These are phyloP conservation scores for Cryptococcus amylolentus DNA, from an alignment of 1,284 basidiomycete genomes.

Conservation along the genomic window DNA sequence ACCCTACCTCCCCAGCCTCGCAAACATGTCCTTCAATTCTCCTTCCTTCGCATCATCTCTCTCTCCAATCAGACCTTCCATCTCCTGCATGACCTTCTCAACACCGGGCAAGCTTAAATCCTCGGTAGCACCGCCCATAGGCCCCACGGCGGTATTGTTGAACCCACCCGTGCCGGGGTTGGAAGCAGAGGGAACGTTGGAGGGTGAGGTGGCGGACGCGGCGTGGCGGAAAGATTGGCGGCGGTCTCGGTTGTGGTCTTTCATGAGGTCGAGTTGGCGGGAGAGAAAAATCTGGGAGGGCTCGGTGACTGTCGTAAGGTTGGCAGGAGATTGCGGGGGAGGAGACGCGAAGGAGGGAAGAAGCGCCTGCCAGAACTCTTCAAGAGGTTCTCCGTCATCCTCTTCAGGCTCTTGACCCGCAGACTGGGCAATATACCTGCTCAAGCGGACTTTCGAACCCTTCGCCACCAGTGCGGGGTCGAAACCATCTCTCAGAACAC, in stretches of 20 bases:
- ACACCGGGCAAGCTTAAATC: conserved; percentile 79
- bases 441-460: no score
- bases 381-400: no score
- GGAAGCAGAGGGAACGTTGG: not conserved
- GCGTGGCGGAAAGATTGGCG: conserved; percentile 76
- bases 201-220: conserved; percentile 33
- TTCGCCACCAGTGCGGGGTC: no score
- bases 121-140: conserved; percentile 65
- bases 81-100: conserved; percentile 75
- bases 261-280: no score
- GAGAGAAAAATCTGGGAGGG: no score
- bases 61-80: conserved; percentile 60
- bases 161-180: not conserved
- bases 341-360: no score
- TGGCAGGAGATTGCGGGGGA: no score
- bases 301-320: no score
- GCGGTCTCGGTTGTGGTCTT: conserved; percentile 80
- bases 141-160: conserved; percentile 73
- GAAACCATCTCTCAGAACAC: conserved; percentile 83
- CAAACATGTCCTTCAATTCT: conserved; percentile 40
- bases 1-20: conserved; percentile 26
- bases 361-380: no score
- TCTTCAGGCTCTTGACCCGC: no score
- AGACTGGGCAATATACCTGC: no score
- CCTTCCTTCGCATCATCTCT: conserved; percentile 19